Conservation (phyloP, 1,284 basidiomycete species). For the Kwoniella shivajii region DNA sequence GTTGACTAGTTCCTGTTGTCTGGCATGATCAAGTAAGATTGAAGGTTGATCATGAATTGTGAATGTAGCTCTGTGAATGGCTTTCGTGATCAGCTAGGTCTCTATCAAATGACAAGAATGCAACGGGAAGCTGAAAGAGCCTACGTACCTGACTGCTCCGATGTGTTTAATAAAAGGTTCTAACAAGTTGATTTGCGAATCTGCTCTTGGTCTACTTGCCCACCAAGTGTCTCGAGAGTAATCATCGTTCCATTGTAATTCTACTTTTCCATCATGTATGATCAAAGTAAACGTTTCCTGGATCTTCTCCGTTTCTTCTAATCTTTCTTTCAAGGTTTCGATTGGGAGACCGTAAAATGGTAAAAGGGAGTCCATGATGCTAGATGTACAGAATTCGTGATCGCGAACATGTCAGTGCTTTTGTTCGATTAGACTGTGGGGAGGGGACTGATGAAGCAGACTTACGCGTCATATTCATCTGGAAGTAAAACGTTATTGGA, state of each 20-base stretch:
- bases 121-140: not conserved
- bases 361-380: constrained; percentile 52
- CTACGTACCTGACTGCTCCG: constrained; percentile 46
- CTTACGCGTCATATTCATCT: constrained; percentile 54
- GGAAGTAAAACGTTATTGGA: constrained; percentile 46
- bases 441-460: constrained; percentile 9
- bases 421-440: too few species aligned
- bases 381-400: constrained; percentile 9
- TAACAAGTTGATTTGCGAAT: constrained; percentile 55
- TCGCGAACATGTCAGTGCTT: not conserved
- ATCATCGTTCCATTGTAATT: constrained; percentile 56
- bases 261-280: constrained; percentile 52
- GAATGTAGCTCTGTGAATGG: constrained; percentile 45
- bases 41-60: constrained; percentile 55
- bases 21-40: constrained; percentile 46
- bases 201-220: constrained; percentile 48
- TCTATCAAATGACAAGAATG: not conserved
- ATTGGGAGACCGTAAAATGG: constrained; percentile 52
- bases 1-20: constrained; percentile 43
- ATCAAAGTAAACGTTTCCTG: constrained; percentile 55
- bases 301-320: constrained; percentile 47
- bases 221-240: constrained; percentile 54
- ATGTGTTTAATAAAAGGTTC: constrained; percentile 52
- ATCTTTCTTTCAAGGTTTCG: constrained; percentile 40
- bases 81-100: not conserved